phyloP scores from a whole-genome alignment of 495 filamentous ascomycete species.

The Penicillium chermesinum region DNA sequence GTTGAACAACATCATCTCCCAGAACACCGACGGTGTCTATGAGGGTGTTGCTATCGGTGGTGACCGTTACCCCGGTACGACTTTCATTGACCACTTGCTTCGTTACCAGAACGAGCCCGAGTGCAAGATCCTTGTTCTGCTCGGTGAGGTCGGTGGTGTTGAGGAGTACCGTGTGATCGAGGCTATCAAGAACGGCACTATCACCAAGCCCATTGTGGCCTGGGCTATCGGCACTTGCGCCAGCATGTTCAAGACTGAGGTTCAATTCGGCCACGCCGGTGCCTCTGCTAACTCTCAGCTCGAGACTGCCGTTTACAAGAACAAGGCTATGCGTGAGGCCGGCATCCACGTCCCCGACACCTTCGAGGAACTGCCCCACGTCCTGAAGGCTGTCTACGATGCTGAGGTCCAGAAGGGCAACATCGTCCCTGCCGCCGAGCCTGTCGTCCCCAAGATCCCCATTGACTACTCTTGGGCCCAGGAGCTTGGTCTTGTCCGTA shows the following conservation, averaged over 20 bases:
- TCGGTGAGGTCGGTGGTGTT: conserved; percentile 98
- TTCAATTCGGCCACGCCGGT: conserved; percentile 98
- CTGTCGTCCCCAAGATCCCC: conserved; percentile 94
- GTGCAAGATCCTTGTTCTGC: conserved; percentile 92
- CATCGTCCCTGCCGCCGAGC: conserved; percentile 82
- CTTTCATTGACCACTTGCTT: conserved; percentile 97
- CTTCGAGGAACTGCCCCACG: conserved; percentile 86
- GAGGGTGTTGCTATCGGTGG: conserved; percentile 99
- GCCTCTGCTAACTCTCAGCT: conserved; percentile 98
- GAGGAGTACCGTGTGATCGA: conserved; percentile 99
- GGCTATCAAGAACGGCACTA: conserved; percentile 85
- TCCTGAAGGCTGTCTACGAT: conserved; percentile 76
- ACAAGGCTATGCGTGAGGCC: conserved; percentile 90
- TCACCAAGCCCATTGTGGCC: conserved; percentile 97
- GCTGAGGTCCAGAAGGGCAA: conserved; percentile 75
- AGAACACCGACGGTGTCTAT: conserved; percentile 94
- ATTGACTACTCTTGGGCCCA: conserved; percentile 99
- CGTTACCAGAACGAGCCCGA: conserved; percentile 92
- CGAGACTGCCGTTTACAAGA: conserved; percentile 94
- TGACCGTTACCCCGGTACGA: conserved; percentile 97
- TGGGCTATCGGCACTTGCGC: conserved; percentile 99
- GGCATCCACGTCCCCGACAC: conserved; percentile 93
- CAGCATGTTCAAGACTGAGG: conserved; percentile 99
- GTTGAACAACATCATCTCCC: conserved; percentile 97
- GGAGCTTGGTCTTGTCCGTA: conserved; percentile 97